Evolutionary conservation across 805 yeast species (phyloP).

Genomic region (Hanseniaspora mollemarum): DNA sequence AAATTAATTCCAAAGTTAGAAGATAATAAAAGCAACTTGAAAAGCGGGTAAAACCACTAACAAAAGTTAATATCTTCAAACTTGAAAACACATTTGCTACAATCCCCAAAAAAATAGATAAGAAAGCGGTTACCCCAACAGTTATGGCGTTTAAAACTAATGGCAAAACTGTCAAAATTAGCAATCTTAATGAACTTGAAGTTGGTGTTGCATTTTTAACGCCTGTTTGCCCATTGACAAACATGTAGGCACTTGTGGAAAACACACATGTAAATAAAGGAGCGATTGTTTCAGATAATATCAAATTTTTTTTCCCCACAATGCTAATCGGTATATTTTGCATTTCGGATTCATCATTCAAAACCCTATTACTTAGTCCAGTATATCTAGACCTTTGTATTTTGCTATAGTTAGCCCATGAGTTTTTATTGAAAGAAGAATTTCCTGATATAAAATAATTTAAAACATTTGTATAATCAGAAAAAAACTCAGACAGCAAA

Average conservation of each 20-base stretch:
- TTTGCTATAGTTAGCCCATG: slow-evolving; percentile 73
- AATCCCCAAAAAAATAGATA: slow-evolving; percentile 44
- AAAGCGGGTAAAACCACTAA: slow-evolving; percentile 49
- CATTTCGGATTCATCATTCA: slow-evolving; percentile 57
- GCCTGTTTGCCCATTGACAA: slow-evolving; percentile 80
- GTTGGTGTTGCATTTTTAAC: slow-evolving; percentile 42
- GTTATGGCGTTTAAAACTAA: slow-evolving; percentile 31
- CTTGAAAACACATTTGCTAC: slow-evolving; percentile 24
- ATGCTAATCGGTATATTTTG: slow-evolving; percentile 54
- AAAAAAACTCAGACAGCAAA: slow-evolving; percentile 53
- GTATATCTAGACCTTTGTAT: slow-evolving; percentile 77
- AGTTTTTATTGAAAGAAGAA: slow-evolving; percentile 48
- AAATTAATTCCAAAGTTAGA: slow-evolving; percentile 48
- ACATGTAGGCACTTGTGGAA: slow-evolving; percentile 61
- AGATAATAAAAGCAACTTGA: slow-evolving; percentile 44
- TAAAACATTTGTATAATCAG: slow-evolving; percentile 51
- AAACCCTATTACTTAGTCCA: slow-evolving; percentile 70
- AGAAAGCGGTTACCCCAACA: slow-evolving; percentile 30
- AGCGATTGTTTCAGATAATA: slow-evolving; percentile 67
- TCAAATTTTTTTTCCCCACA: slow-evolving; percentile 65
- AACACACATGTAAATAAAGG: slow-evolving; percentile 61
- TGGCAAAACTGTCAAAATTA: slow-evolving; percentile 43
- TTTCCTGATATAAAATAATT: slow-evolving; percentile 81
- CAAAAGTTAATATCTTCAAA: slow-evolving; percentile 31
- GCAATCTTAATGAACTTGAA: slow-evolving; percentile 52